These are phyloP conservation scores for Zalaria obscura DNA, from an alignment of 2,329 filamentous ascomycete genomes.

Conservation along the genomic window DNA sequence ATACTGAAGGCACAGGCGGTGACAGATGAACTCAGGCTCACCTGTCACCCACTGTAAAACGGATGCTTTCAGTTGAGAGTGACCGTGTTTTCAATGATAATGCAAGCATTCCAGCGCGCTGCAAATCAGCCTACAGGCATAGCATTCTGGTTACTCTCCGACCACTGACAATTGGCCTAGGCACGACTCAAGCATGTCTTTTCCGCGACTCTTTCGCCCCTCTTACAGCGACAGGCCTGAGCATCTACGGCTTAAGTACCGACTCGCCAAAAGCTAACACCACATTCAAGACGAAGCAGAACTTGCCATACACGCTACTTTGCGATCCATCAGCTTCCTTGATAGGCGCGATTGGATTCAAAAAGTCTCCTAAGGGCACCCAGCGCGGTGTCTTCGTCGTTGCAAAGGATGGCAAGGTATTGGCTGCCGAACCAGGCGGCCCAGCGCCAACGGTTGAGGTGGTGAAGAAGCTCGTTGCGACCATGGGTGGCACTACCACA, in stretches of 20 bases:
- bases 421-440: constrained; percentile 59
- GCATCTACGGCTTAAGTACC: constrained; percentile 78
- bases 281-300: constrained; percentile 83
- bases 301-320: constrained; percentile 73
- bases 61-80: no score
- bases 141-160: no score
- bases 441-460: constrained; percentile 65
- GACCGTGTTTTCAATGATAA: no score
- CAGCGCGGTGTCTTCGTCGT: constrained; percentile 79
- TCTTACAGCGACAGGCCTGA: constrained; percentile 63
- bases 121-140: no score
- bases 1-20: no score
- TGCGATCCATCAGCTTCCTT: constrained; percentile 66
- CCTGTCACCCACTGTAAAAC: no score
- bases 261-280: constrained; percentile 88
- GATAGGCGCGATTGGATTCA: constrained; percentile 77
- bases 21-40: no score
- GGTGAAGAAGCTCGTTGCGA: constrained; percentile 56
- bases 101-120: no score
- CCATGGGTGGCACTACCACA: constrained; percentile 17
- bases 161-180: constrained; percentile 28
- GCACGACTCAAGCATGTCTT: constrained; percentile 82
- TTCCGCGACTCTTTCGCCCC: constrained; percentile 76
- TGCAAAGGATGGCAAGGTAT: constrained; percentile 51
- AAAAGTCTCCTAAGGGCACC: constrained; percentile 70